Evolutionary conservation across 2,329 filamentous ascomycete species (phyloP).

Genomic region (Colletotrichum plurivorum): DNA sequence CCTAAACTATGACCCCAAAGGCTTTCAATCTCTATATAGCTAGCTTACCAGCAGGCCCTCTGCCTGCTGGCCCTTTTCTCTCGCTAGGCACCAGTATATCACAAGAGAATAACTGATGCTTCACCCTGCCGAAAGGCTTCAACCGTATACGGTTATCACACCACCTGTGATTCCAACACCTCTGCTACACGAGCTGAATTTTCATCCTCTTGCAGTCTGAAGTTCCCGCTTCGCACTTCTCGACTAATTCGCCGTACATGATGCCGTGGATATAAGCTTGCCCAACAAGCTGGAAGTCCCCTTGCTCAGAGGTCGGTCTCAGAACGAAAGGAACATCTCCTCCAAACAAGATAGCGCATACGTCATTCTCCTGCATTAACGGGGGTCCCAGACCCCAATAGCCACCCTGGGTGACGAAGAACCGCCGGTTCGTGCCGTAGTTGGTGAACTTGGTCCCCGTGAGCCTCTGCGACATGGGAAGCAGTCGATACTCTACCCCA

Average conservation of each 20-base stretch:
- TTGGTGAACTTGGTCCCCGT: not conserved
- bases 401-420: constrained; percentile 1
- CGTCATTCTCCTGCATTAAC: not conserved
- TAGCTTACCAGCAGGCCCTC: no score
- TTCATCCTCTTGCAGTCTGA: no score
- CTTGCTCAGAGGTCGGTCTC: not conserved
- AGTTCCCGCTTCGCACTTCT: not conserved
- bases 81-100: no score
- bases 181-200: no score
- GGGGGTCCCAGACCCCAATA: constrained; percentile 4
- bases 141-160: no score
- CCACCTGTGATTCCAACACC: no score
- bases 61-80: no score
- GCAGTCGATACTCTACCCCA: not conserved
- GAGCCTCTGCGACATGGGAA: not conserved
- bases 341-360: constrained; percentile 2
- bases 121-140: no score
- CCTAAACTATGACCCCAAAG: no score
- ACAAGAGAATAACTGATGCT: no score
- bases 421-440: constrained; percentile 2
- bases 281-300: not conserved
- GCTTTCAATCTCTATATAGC: no score
- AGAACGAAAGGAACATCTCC: constrained; percentile 5
- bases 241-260: not conserved
- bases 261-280: not conserved